Base-by-base conservation (phyloP, 2,329 filamentous ascomycete species). In the Xylaria sp. region DNA sequence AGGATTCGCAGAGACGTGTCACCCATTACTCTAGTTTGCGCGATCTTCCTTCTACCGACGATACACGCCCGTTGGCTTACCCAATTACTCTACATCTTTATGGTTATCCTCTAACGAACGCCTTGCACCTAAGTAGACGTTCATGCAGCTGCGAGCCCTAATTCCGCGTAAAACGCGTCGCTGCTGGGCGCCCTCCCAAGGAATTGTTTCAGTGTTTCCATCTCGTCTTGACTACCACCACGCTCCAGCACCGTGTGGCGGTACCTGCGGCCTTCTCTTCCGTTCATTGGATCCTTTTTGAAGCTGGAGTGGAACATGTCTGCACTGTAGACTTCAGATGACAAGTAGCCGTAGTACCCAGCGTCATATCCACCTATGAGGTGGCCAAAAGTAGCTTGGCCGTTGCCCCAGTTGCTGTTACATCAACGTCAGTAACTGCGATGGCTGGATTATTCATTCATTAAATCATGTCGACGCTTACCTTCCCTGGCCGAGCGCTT, bases 241-340 rank as follows among this genome's bases (percentile, higher is more conserved):
- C 86, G 87, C 79, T 94, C 89, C 4, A 95, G 80, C 21, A 95
- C 91, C 0, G 87, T 90, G 76, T 92, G 89, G 57, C 92, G 84
- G 78, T 94, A 95, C 61, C 91, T 79, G 14, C 91, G 83, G 1
- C 92, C 92, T 74, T 92, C 87, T 67, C 84, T 85, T 33, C 82
- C 83, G 74, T 93, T 86, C 91, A 94, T 93, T 0, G 92, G 92
- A 74, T 94, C 83, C 69, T 85, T 82, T 79, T 89, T 89, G 79
- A 95, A 95, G 49, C 91, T 88, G 0, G 85, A 85, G 78, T 92
- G 88, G 82, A 94, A 96, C 91, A 96, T 94, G 77, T 96, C 92
- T 25, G 89, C 85, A 21, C 88, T 91, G 78, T 94, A 95, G 17
- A 95, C 92, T 75, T 92, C 86, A 1, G 89, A 92, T 66, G 86